Percentiles rank a stretch among this genome's conserved stretches.
These are phyloP conservation scores for Vitis hybrid DNA, from an alignment of 177 flowering plant genomes.

Conservation along the genomic window DNA sequence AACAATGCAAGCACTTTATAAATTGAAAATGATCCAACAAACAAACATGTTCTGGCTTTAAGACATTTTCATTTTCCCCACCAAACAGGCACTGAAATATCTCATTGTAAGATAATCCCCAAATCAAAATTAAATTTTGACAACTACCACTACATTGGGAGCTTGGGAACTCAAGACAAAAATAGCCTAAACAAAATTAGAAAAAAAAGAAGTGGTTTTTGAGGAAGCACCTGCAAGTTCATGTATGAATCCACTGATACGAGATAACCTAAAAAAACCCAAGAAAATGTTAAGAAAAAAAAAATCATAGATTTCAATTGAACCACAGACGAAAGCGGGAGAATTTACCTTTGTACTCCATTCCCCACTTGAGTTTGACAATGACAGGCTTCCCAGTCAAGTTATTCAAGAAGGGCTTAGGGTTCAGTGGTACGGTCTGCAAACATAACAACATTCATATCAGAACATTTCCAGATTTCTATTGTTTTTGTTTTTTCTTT, in stretches of 20 bases:
- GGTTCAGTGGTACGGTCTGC: conserved; percentile 93
- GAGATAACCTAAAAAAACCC: conserved; percentile 60
- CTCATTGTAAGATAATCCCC: too few species aligned
- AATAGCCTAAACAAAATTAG: not conserved
- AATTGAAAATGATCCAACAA: too few species aligned
- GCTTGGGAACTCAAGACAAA: not conserved
- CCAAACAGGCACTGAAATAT: too few species aligned
- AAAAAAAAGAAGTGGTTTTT: not conserved
- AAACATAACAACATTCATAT: conserved; percentile 5
- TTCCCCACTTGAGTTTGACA: conserved; percentile 98
- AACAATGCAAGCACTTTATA: too few species aligned
- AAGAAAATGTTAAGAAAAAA: not conserved
- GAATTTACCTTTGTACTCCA: conserved; percentile 83
- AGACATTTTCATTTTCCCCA: too few species aligned
- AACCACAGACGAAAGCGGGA: not conserved
- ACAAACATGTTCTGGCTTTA: too few species aligned
- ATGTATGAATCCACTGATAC: conserved; percentile 95
- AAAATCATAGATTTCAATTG: not conserved
- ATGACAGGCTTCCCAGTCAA: conserved; percentile 94
- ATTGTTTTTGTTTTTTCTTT: too few species aligned
- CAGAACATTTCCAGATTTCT: too few species aligned
- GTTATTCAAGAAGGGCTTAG: conserved; percentile 94
- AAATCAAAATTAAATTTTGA: too few species aligned
- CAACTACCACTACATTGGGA: too few species aligned
- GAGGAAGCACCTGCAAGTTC: conserved; percentile 78